Evolutionary conservation across 768 basidiomycete species (phyloP), one percentile per base, ranked within the genome.

Genomic region (Trametes meyenii): DNA sequence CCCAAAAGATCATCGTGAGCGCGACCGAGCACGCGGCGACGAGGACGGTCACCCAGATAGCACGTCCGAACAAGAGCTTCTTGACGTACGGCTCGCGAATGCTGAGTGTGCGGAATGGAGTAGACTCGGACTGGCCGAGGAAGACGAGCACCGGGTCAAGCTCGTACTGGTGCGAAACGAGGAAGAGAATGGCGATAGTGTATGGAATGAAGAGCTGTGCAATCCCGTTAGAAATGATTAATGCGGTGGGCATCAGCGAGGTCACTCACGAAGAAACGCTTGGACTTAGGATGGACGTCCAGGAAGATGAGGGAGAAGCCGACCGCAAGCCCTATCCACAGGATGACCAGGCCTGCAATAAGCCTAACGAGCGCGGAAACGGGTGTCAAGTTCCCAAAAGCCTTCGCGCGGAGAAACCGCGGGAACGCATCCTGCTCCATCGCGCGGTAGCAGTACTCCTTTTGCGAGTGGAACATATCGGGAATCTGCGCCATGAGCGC

Each of bases 341-440:
- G 84, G 44, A 86, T 80, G 64, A 98, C 77, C 39, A 99, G 77
- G 0, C 97, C 97, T 2, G 85, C 76, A 58, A 95, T 84, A 59
- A 99, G 85, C 59, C 96, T 82, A 17, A 95, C 88, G 54, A 97
- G 83, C 0, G 92, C 87, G 21, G 91, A 91, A 66, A 97, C 82
- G 17, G 96, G 94, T 2, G 97, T 98, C 55, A 99, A 78, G 74
- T 98, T 99, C 29, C 94, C 94, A 71, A 98, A 98, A n/a, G 96
- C 96, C 77, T 98, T 99, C 2, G 93, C 88, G 61, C 97, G 84
- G 50, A 99, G 79, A 82, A 99, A 98, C 5, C 96, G 84, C 44
- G 92, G 93, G 78, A 92, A 94, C 17, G 92, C 93, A 66, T 94
- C 92, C 75, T 96, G 93, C 70, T 97, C 95, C 88, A 98, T 94